phyloP scores from a whole-genome alignment of 1,284 basidiomycete genomes.

The Xerocomus nothofagi region DNA sequence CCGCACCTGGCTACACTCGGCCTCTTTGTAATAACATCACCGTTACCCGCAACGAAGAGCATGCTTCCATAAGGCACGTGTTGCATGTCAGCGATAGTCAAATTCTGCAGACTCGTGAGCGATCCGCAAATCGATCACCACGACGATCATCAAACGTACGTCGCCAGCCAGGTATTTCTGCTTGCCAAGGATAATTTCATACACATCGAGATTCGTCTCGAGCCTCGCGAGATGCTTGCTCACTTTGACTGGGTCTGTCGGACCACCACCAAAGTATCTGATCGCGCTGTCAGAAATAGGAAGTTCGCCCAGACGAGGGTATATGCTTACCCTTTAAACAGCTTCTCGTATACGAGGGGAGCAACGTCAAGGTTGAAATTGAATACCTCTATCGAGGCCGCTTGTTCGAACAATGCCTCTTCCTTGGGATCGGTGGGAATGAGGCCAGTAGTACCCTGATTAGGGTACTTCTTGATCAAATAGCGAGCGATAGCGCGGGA shows the following conservation, averaged over 20 bases:
- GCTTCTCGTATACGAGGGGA: conserved; percentile 30
- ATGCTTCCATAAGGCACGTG: conserved; percentile 47
- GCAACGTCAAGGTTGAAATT: conserved; percentile 32
- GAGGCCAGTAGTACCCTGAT: conserved; percentile 36
- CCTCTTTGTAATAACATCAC: conserved; percentile 18
- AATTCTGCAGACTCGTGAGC: conserved; percentile 30
- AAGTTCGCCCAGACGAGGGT: conserved; percentile 2
- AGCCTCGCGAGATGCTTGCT: conserved; percentile 29
- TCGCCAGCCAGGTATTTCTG: conserved; percentile 52
- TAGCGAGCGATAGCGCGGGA: conserved; percentile 56
- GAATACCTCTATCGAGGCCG: conserved; percentile 25
- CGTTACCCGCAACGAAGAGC: background rate
- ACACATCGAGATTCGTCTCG: conserved; percentile 40
- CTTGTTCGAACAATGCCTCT: conserved; percentile 36
- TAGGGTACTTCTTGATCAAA: conserved; percentile 44
- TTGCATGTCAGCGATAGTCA: conserved; percentile 53
- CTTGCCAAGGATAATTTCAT: conserved; percentile 47
- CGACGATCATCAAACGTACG: conserved; percentile 28
- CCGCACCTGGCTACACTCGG: conserved; percentile 29
- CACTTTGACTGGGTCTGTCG: conserved; percentile 31
- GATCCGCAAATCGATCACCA: background rate
- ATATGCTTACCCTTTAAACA: conserved; percentile 38
- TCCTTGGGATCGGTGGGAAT: conserved; percentile 35
- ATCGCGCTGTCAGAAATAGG: background rate
- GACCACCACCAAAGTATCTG: conserved; percentile 2